Base-by-base conservation (phyloP, 2,329 filamentous ascomycete genomes). In the Colletotrichum sojae region DNA sequence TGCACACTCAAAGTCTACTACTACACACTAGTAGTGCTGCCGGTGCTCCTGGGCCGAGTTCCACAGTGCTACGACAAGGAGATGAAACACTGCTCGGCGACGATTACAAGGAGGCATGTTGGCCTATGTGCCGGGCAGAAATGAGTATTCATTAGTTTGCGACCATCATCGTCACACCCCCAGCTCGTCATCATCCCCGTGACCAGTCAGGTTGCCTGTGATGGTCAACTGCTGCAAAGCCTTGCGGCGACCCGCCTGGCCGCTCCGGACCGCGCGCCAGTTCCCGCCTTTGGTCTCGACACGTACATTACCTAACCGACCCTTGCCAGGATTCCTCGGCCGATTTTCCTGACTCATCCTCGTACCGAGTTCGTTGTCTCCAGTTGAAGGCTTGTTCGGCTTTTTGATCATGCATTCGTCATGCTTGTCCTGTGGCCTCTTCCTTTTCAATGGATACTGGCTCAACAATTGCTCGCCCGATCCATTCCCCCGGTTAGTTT, bases 101-200 rank as follows among this genome's bases (percentile, higher is more conserved):
- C 31, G 31, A 22, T 18, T 22, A 40, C 51, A 48, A 31, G 43
- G 27, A 31, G 36, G 31, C 49, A 46, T 48, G 25, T 52, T 53
- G 16, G 48, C 6, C 45, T 31, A 36, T 57, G 46, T 45, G 46
- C 22, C 20, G 36, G 25, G 40, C 46, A 39, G 53, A 64, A 53
- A 54, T 18, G 48, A 52, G 10, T 45, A 46, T 45, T 49, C 66
- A 59, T 69, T 27, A 65, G 65, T 40, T 40, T 55, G 61, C 9
- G 54, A 54, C 66, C 16, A 22, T 27, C 36, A 16, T 59, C 48
- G 64, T 65, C 48, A 65, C 16, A 65, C 45, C 20, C 67, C 67
- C 31, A 69, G 63, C 25, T 69, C 67, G 16, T 69, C 67, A 20
- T 69, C 67, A 20, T 55, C 62, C 20, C 54, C 25, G 16, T 45